Base-by-base conservation (phyloP, 1,284 basidiomycete species). In the Puccinia hordei region DNA sequence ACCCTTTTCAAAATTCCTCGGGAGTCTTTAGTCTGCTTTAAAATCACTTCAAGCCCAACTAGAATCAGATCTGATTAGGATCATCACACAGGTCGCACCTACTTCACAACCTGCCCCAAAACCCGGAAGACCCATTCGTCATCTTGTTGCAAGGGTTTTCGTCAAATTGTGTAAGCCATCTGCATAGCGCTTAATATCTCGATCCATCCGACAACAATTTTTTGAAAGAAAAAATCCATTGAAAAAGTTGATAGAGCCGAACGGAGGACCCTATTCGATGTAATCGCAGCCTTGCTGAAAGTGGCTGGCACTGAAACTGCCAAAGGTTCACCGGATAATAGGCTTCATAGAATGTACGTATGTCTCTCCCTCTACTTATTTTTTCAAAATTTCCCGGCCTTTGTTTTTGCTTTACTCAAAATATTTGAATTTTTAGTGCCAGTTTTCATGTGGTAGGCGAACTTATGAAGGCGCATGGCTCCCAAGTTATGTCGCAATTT, bases 401-500 rank as follows among this genome's bases (percentile, higher is more conserved):
- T 44, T 61, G 19, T 66, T 38, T 53, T 35, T 30, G 68, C 15
- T 69, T 57, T 12, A 24, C 30, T 66, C 44, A 55, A 53, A 57
- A 9, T 68, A 17, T 55, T 53, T 22, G 12, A 44, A 68, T 27
- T 24, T 44, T 19, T 41, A 80, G 78, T 46, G 66, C 78, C 12
- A 59, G 69, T n/a, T 80, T 80, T 61, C 63, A 73, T 44, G 78
- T 80, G 22, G 38, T 63, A 8, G 68, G 69, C 22, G 55, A 80
- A 22, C 53, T 80, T 49, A 80, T 80, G 53, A 44, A 73, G 44
- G 69, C 61, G 19, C 78, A 80, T 61, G 78, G 78, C 44, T 73
- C 69, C 13, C 68, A 97, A 92, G 91, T 95, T 85, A 98, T 97
- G 95, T 96, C 94, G 0, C 91, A 94, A 83, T 92, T 95, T 90